phyloP scores from a whole-genome alignment of 1,284 basidiomycete species.

The Wallemia hederae region DNA sequence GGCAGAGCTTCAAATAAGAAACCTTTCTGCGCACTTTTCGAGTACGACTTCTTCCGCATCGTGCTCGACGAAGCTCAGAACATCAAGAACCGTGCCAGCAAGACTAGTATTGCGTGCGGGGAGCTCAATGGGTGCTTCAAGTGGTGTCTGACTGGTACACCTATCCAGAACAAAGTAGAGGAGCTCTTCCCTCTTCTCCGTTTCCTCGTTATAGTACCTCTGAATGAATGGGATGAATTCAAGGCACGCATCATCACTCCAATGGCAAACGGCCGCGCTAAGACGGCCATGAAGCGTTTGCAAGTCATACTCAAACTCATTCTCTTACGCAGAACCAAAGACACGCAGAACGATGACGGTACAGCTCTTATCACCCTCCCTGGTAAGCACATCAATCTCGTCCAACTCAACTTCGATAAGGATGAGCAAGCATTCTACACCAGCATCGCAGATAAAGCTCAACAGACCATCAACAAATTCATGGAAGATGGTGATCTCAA shows the following conservation, averaged over 20 bases:
- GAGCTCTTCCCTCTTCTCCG: conserved; percentile 71
- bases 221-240: conserved; percentile 53
- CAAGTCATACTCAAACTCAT: conserved; percentile 23
- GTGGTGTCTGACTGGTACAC: conserved; percentile 75
- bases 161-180: conserved; percentile 70
- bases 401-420: conserved; percentile 38
- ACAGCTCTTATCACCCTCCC: conserved; percentile 65
- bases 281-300: conserved; percentile 48
- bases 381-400: conserved; percentile 34
- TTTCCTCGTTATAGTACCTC: conserved; percentile 56
- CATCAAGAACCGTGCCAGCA: conserved; percentile 75
- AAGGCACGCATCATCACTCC: conserved; percentile 47
- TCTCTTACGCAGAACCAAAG: conserved; percentile 37
- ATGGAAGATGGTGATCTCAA: conserved; percentile 25
- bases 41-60: conserved; percentile 52
- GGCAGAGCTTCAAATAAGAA: conserved; percentile 9
- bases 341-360: conserved; percentile 43
- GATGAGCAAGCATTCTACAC: conserved; percentile 59
- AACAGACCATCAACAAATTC: conserved; percentile 37
- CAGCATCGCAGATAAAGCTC: conserved; percentile 43
- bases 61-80: conserved; percentile 88
- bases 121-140: conserved; percentile 45
- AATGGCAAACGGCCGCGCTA: conserved; percentile 37
- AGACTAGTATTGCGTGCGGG: conserved; percentile 50
- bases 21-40: conserved; percentile 37